Conservation (phyloP, 257 asterid species). For the Jasminum sambac region DNA sequence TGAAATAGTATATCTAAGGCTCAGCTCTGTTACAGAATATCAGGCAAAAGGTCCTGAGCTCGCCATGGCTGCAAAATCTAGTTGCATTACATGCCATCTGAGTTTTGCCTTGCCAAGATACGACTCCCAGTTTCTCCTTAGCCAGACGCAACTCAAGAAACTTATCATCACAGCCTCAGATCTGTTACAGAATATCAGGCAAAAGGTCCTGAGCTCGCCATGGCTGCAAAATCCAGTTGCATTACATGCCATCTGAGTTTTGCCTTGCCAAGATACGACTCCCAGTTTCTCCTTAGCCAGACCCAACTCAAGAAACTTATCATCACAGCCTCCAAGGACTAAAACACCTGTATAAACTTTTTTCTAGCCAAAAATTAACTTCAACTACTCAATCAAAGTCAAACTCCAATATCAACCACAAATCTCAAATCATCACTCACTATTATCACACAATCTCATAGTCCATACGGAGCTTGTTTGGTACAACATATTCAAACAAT, state of each 20-base stretch:
- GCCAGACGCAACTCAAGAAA: neutral
- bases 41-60: neutral
- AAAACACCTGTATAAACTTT: too few relatives aligned
- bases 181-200: neutral
- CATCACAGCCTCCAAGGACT: slow-evolving; percentile 14
- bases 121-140: neutral
- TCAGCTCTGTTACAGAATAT: slow-evolving; percentile 2
- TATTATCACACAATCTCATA: too few relatives aligned
- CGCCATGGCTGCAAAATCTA: slow-evolving; percentile 16
- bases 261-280: slow-evolving; percentile 5
- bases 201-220: slow-evolving; percentile 10
- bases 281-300: neutral
- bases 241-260: slow-evolving; percentile 13
- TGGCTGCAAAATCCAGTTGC: slow-evolving; percentile 13
- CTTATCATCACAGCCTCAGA: neutral
- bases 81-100: slow-evolving; percentile 12
- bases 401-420: too few relatives aligned
- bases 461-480: too few relatives aligned
- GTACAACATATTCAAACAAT: too few relatives aligned
- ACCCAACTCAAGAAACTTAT: neutral
- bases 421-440: too few relatives aligned
- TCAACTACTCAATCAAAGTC: too few relatives aligned
- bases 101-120: slow-evolving; percentile 10
- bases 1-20: slow-evolving; percentile 1
- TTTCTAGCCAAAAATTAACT: too few relatives aligned